Conservation (phyloP, 176 grass and related monocot species). For the Zea mays region Zm-B73-REFERENCE-NAM-5.0 NC_050100.1:71447501-71448000, state of each 20-base stretch:
- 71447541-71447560: conserved; percentile 15
- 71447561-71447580: conserved; percentile 28
- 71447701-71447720: not conserved
- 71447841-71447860: not conserved
- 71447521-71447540: conserved; percentile 3
- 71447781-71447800: conserved; percentile 33
- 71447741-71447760: not conserved
- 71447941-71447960: conserved; percentile 9
- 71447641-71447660: not conserved
- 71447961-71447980: not conserved
- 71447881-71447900: not conserved
- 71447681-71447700: conserved; percentile 37
- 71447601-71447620: conserved; percentile 37
- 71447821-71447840: conserved; percentile 22
- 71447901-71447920: conserved; percentile 21
- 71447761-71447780: conserved; percentile 15
- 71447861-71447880: not conserved
- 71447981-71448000: not conserved
- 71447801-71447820: not conserved
- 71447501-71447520: conserved; percentile 17
- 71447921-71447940: not conserved
- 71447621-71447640: not conserved
- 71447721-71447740: not conserved
- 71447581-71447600: conserved; percentile 42
- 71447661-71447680: conserved; percentile 25